These are phyloP conservation scores for Colletotrichum tropicale DNA, from an alignment of 2,329 filamentous ascomycete genomes.

Conservation along the genomic window DNA sequence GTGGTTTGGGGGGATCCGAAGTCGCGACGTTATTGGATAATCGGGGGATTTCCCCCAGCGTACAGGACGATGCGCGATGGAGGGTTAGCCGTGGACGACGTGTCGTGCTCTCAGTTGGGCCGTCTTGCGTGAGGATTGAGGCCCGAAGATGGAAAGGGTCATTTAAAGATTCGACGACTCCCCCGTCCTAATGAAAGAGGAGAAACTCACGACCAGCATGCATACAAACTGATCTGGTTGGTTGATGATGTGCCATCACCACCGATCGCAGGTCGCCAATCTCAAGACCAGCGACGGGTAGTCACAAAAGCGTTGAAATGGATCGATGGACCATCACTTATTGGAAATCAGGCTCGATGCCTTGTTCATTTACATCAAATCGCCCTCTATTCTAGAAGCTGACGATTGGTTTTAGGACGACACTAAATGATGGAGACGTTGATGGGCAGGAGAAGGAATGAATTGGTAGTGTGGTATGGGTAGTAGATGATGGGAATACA, in stretches of 20 bases:
- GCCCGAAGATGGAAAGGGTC: neutral
- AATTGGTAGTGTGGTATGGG: neutral
- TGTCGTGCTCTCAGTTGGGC: neutral
- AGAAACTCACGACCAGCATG: neutral
- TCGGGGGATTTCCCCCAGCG: neutral
- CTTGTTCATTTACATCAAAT: neutral
- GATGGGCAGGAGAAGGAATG: neutral
- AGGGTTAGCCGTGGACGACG: neutral
- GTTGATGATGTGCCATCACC: neutral
- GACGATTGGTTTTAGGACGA: neutral
- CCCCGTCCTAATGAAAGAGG: neutral
- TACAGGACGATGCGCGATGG: neutral
- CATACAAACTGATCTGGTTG: neutral
- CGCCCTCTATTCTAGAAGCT: conserved; percentile 13
- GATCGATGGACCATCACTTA: neutral
- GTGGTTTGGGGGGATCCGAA: neutral
- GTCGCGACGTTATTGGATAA: neutral
- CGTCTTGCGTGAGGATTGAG: neutral
- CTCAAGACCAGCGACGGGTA: neutral
- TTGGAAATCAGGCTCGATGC: neutral
- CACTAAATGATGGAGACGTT: neutral
- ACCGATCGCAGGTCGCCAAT: neutral
- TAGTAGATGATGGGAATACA: neutral
- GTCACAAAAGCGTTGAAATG: neutral
- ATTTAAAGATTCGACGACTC: neutral